Evolutionary conservation across 768 basidiomycete genomes (phyloP), one percentile per base, ranked within the genome.

Genomic region (Mycena epipterygia): DNA sequence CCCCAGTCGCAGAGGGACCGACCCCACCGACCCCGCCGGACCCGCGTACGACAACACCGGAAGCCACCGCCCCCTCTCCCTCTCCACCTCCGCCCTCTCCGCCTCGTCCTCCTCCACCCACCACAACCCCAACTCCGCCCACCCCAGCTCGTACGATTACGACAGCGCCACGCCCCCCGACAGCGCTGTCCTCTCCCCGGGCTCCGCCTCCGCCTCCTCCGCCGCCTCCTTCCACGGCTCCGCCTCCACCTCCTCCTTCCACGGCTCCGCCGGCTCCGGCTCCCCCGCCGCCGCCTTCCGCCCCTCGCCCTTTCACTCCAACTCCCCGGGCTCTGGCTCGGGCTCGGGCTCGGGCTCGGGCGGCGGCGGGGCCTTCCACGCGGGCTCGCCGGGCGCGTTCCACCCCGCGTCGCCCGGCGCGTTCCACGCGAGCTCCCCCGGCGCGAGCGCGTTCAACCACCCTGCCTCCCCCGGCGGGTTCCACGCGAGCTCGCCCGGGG

Each of bases 121-220:
- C n/a, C n/a, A n/a, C n/a, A n/a, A n/a, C n/a, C n/a, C n/a, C n/a
- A n/a, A n/a, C n/a, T n/a, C n/a, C n/a, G n/a, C n/a, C n/a, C n/a
- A n/a, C n/a, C n/a, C n/a, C n/a, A n/a, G n/a, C n/a, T n/a, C n/a
- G n/a, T n/a, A n/a, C n/a, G n/a, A n/a, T n/a, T n/a, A n/a, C n/a
- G 89, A 89, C 76, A 87, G 85, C 72, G 86, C 83, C 74, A 89
- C 89, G 70, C 86, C 90, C 5, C 86, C 89, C 4, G 92, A 91
- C 75, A 90, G 88, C 74, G 92, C 93, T 68, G 85, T 89, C 64
- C 78, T 89, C 79, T 85, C 88, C 17, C 87, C 88, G 2, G 77
- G 87, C 57, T 88, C 87, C 46, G 84, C 86, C 23, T 85, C 67
- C 44, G 29, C 65, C 16, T 37, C 70, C 2, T 23, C 44, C 44